Conservation (phyloP, 2,329 filamentous ascomycete species). For the Neopestalotiopsis clavispora region DNA sequence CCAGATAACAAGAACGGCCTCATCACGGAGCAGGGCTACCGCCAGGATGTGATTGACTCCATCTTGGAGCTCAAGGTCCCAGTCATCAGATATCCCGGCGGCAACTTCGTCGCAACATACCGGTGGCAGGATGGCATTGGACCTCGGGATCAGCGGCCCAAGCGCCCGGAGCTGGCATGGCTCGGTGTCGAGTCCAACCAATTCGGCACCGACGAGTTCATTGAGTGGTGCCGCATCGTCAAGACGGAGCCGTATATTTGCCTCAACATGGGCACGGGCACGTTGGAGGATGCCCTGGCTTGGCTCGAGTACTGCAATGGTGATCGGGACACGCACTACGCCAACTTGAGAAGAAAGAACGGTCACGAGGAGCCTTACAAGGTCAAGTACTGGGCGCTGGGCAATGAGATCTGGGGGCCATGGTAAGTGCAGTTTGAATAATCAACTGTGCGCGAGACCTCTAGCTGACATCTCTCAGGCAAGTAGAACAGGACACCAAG, state of each 20-base stretch:
- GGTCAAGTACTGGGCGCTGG: conserved; percentile 85
- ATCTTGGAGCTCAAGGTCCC: conserved; percentile 77
- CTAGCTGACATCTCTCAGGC: background rate
- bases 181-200: conserved; percentile 76
- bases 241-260: conserved; percentile 79
- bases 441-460: background rate
- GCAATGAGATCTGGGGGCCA: conserved; percentile 74
- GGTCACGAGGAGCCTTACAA: conserved; percentile 79
- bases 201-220: conserved; percentile 87
- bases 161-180: conserved; percentile 78
- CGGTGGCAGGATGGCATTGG: conserved; percentile 86
- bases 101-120: conserved; percentile 85
- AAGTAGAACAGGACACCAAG: conserved; percentile 69
- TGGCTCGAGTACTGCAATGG: conserved; percentile 91
- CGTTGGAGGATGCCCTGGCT: conserved; percentile 60
- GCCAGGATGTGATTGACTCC: conserved; percentile 77
- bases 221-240: conserved; percentile 71
- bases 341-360: conserved; percentile 77
- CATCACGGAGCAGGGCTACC: conserved; percentile 77
- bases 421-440: conserved; percentile 49
- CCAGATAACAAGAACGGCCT: conserved; percentile 72
- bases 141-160: conserved; percentile 70
- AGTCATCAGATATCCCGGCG: conserved; percentile 80
- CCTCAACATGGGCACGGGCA: conserved; percentile 82
- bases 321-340: conserved; percentile 77